Evolutionary conservation across 2,329 filamentous ascomycete genomes (phyloP).

Genomic region (Davidsoniella virescens): DNA sequence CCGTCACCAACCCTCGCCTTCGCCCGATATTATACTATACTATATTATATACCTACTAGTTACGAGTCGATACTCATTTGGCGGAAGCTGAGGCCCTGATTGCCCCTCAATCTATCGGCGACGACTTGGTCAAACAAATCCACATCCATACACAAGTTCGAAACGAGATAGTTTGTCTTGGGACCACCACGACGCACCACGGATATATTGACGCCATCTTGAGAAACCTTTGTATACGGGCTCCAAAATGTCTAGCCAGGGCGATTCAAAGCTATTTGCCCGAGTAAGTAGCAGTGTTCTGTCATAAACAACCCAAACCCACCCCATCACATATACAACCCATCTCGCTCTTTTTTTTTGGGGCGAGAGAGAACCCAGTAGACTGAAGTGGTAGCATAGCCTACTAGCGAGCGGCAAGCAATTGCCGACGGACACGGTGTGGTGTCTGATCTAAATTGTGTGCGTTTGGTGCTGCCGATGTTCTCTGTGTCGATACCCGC

Average conservation of each 20-base stretch:
- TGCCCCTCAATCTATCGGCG: not conserved
- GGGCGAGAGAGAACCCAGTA: not conserved
- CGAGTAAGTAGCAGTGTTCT: slow-evolving; percentile 46
- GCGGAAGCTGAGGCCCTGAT: not conserved
- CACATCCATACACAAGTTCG: not conserved
- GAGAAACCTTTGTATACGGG: slow-evolving; percentile 21
- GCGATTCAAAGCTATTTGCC: slow-evolving; percentile 98
- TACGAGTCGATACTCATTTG: no score
- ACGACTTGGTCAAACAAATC: not conserved
- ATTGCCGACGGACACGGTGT: no score
- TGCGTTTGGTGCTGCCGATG: no score
- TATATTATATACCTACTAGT: no score
- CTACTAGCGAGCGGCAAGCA: no score
- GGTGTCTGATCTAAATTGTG: no score
- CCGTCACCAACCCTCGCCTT: no score
- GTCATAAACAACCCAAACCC: not conserved
- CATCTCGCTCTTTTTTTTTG: not conserved
- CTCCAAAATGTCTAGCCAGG: slow-evolving; percentile 27
- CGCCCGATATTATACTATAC: no score
- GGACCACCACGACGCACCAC: no score
- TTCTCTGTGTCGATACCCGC: no score
- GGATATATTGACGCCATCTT: slow-evolving; percentile 29
- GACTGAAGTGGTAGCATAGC: no score
- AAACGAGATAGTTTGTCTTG: no score
- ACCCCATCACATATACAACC: not conserved